Evolutionary conservation across 768 basidiomycete genomes (phyloP), one percentile per base, ranked within the genome.

Genomic region (Boletus subparvulus): DNA sequence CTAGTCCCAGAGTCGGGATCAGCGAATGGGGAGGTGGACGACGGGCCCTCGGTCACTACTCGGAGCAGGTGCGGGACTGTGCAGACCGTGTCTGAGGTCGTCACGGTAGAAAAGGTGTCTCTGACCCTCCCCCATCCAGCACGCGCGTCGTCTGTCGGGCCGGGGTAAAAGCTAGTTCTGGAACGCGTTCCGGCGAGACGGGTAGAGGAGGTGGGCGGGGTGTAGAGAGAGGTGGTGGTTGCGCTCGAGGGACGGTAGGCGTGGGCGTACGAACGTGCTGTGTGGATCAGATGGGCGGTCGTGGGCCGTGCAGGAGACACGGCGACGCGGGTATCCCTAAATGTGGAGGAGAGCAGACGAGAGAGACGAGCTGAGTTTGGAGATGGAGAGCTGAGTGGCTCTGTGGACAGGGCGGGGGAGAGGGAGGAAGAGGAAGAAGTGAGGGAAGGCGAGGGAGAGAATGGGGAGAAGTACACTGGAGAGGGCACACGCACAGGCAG

Each of bases 71-170:
- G 56, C 0, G 26, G 4, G 52, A 43, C 1, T 40, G 21, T 47
- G 26, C 30, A 55, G 42, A 47, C 17, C 0, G 65, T 51, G 42
- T 66, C 65, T 28, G 65, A 30, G 24, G 65, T 66, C 19, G 65
- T 57, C 47, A 65, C 49, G 6, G 66, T 66, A 9, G 65, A 68
- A 33, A 68, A 36, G 1, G 65, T 65, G 35, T 66, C 66, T 55
- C 66, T 43, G n/a, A 36, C 16, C 4, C 28, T 40, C 3, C 10
- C 39, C 39, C 46, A 47, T 6, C 10, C 39, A 2, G 21, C 24
- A 33, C 7, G 11, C 16, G 12, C 16, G 12, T 42, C 40, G 39
- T 33, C 50, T 3, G 43, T 43, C 16, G 32, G 14, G 5, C 30
- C 36, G 5, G 47, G 49, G 28, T 62, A 68, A 19, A 62, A 54